Percentiles rank a stretch among this genome's conserved stretches.
Conservation (phyloP, 805 yeast genomes). For the Metschnikowia aberdeeniae region DNA sequence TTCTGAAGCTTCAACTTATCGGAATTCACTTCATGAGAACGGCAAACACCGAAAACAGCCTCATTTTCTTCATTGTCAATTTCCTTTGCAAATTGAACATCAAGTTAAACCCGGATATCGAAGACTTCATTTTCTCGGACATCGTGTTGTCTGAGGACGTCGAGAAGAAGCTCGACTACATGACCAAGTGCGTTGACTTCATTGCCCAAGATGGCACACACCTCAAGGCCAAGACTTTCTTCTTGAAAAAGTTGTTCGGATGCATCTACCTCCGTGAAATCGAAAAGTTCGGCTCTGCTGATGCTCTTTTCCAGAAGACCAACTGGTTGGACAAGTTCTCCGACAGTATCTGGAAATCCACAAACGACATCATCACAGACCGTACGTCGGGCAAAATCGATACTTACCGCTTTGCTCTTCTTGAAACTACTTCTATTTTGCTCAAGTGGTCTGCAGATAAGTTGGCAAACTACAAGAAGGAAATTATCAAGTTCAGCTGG, state of each 20-base stretch:
- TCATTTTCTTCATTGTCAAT: conserved; percentile 30
- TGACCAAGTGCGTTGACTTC: conserved; percentile 49
- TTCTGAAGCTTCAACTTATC: conserved; percentile 52
- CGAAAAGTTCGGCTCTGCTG: conserved; percentile 43
- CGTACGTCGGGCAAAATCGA: conserved; percentile 69
- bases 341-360: conserved; percentile 68
- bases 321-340: conserved; percentile 66
- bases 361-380: conserved; percentile 47
- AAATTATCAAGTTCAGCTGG: conserved; percentile 93
- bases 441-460: conserved; percentile 62
- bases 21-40: conserved; percentile 27
- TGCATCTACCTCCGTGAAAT: conserved; percentile 64
- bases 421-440: conserved; percentile 76
- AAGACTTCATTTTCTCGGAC: conserved; percentile 52
- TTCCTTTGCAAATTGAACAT: conserved; percentile 43
- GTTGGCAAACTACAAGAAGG: conserved; percentile 64
- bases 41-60: conserved; percentile 23
- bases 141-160: conserved; percentile 51
- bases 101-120: conserved; percentile 44
- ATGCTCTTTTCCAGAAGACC: conserved; percentile 42
- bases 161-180: conserved; percentile 44
- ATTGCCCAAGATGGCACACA: conserved; percentile 38
- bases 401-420: conserved; percentile 65
- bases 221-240: conserved; percentile 55
- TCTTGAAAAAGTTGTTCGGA: conserved; percentile 55